A percentile compares a stretch with the other conserved stretches of the same genome.
Conservation (phyloP, 768 basidiomycete species). For the Pleurotus tuber-regium region DNA sequence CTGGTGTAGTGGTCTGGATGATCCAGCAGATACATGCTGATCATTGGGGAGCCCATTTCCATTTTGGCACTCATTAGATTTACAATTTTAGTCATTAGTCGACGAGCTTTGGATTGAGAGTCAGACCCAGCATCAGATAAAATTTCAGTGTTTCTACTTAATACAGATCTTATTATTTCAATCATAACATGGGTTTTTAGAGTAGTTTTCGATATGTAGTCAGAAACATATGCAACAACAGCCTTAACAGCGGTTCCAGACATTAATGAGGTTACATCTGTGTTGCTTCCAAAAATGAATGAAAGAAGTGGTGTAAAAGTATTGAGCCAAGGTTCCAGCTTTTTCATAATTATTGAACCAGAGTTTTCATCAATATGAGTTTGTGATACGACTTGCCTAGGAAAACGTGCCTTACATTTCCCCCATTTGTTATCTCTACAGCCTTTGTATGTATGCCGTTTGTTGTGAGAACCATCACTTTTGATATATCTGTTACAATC, state of each 20-base stretch:
- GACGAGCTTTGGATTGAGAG: slow-evolving; percentile 16
- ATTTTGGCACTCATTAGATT: slow-evolving; percentile 26
- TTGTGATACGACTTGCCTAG: slow-evolving; percentile 16
- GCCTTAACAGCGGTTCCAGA: slow-evolving; percentile 25
- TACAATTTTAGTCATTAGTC: slow-evolving; percentile 24
- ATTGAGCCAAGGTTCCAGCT: neutral
- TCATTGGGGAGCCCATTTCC: slow-evolving; percentile 29
- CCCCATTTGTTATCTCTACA: slow-evolving; percentile 26
- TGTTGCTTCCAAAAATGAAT: neutral
- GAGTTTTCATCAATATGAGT: slow-evolving; percentile 26
- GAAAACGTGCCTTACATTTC: slow-evolving; percentile 32
- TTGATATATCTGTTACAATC: slow-evolving; percentile 3
- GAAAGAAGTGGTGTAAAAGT: slow-evolving; percentile 1
- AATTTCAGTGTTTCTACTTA: slow-evolving; percentile 20
- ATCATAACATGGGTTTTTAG: slow-evolving; percentile 25
- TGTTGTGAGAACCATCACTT: slow-evolving; percentile 2
- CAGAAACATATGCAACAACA: slow-evolving; percentile 25
- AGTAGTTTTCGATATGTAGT: slow-evolving; percentile 26
- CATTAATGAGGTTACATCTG: slow-evolving; percentile 12
- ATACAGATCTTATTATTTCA: slow-evolving; percentile 16
- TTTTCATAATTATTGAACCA: slow-evolving; percentile 20
- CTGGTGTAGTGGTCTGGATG: slow-evolving; percentile 29
- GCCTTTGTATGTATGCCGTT: slow-evolving; percentile 12
- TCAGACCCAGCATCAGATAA: neutral
- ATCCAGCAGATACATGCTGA: slow-evolving; percentile 12